Conservation (phyloP, 148 eudicot genomes). For the Camellia sinensis region DNA sequence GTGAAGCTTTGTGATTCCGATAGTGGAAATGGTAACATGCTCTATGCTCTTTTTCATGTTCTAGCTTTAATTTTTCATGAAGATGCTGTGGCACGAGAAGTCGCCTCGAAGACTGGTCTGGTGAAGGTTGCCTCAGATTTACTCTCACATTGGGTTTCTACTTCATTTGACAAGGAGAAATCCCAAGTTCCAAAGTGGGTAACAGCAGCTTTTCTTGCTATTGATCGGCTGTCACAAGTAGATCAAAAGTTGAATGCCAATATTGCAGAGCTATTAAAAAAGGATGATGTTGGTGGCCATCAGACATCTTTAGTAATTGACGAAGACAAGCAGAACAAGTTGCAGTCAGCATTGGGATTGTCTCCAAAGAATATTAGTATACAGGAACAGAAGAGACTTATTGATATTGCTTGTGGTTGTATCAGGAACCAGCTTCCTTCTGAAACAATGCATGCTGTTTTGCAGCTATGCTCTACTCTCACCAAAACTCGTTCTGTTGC, state of each 20-base stretch:
- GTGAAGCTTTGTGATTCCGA: constrained; percentile 71
- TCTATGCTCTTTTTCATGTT: constrained; percentile 79
- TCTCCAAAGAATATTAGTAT: constrained; percentile 45
- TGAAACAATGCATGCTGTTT: constrained; percentile 93
- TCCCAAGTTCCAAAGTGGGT: constrained; percentile 86
- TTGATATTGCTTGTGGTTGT: constrained; percentile 74
- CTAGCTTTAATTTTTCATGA: constrained; percentile 90
- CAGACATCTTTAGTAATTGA: constrained; percentile 59
- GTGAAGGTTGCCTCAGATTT: constrained; percentile 74
- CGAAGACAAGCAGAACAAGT: constrained; percentile 64
- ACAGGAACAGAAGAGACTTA: constrained; percentile 68
- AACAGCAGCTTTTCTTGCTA: constrained; percentile 82
- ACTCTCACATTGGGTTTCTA: constrained; percentile 62
- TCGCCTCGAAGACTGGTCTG: constrained; percentile 66
- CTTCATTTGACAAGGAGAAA: constrained; percentile 35
- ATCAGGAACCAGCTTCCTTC: constrained; percentile 73
- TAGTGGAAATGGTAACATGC: constrained; percentile 49
- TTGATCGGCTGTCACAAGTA: constrained; percentile 78
- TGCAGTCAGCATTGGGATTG: constrained; percentile 34
- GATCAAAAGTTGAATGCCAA: constrained; percentile 63
- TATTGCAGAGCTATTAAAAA: constrained; percentile 67
- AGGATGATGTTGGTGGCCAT: constrained; percentile 40
- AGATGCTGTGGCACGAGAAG: constrained; percentile 77
- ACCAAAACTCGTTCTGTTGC: constrained; percentile 79
- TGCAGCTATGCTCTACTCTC: constrained; percentile 85